Conservation (phyloP, 2,329 filamentous ascomycete species). For the Hymenoscyphus scutula region DNA sequence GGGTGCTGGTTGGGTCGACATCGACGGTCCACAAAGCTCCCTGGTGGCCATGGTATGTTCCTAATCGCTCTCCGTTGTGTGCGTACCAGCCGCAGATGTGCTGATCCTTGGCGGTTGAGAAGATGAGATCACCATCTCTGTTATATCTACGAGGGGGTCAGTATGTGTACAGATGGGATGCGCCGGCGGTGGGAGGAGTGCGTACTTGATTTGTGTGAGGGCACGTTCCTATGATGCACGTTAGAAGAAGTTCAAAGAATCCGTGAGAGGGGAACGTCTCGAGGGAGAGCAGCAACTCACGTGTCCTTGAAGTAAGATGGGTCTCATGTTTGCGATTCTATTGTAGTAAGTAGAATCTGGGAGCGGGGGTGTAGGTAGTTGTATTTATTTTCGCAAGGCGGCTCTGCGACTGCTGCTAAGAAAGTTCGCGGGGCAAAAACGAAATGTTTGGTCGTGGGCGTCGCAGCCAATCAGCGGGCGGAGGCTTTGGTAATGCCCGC, state of each 20-base stretch:
- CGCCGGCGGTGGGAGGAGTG: constrained; percentile 16
- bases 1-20: constrained; percentile 84
- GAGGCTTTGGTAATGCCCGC: not conserved
- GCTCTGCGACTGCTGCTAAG: constrained; percentile 3
- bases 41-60: constrained; percentile 94
- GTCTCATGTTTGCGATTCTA: constrained; percentile 72
- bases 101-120: constrained; percentile 95
- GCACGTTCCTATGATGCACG: constrained; percentile 67
- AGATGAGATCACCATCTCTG: constrained; percentile 92
- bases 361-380: constrained; percentile 2
- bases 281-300: constrained; percentile 44
- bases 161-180: constrained; percentile 14
- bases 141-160: constrained; percentile 62
- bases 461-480: constrained; percentile 10
- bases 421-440: constrained; percentile 15
- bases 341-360: constrained; percentile 2
- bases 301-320: constrained; percentile 93
- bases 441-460: constrained; percentile 12
- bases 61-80: constrained; percentile 95
- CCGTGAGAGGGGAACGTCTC: not conserved
- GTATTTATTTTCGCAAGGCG: constrained; percentile 10
- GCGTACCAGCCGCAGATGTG: constrained; percentile 96
- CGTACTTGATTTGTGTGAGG: constrained; percentile 87
- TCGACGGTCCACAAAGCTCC: constrained; percentile 99
- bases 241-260: constrained; percentile 24